phyloP scores from a whole-genome alignment of 2,329 filamentous ascomycete species.

The Colletotrichum sp. region DNA sequence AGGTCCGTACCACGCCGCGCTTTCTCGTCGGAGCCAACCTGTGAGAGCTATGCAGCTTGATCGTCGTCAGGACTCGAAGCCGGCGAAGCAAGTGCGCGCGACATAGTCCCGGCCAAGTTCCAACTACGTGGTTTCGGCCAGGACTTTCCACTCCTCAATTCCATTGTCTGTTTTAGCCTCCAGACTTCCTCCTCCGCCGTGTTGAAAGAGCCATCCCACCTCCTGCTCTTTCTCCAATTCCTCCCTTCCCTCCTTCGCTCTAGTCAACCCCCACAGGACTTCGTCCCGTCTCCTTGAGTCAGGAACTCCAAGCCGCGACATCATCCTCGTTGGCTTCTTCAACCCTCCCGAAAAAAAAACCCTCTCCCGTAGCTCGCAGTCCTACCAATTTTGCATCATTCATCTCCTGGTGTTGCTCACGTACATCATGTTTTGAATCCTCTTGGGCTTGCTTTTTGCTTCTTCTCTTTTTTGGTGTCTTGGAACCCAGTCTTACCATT shows the following conservation, averaged over 20 bases:
- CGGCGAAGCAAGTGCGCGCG: neutral
- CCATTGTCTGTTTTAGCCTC: neutral
- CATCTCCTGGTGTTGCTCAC: conserved; percentile 23
- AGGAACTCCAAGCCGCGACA: conserved; percentile 5
- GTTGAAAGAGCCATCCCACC: conserved; percentile 15
- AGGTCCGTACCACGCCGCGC: conserved; percentile 11
- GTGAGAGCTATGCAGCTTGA: neutral
- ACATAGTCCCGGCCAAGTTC: neutral
- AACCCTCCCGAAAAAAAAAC: neutral
- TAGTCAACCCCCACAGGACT: conserved; percentile 6
- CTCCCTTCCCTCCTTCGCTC: conserved; percentile 18
- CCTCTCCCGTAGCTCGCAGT: neutral
- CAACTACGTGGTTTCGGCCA: conserved; percentile 1
- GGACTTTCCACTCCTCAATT: neutral
- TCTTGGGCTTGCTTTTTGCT: conserved; percentile 29
- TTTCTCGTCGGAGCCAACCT: conserved; percentile 2
- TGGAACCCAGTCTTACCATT: conserved; percentile 42
- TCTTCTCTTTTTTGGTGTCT: conserved; percentile 46
- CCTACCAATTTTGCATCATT: conserved; percentile 14
- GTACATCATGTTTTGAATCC: conserved; percentile 47
- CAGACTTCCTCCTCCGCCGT: neutral
- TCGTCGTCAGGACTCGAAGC: conserved; percentile 2
- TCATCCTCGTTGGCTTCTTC: conserved; percentile 11
- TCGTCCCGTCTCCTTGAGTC: conserved; percentile 16
- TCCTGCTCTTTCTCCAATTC: neutral